Evolutionary conservation across 192 early-diverging fungal species (phyloP), one percentile per base, ranked within the genome.

Genomic region (Physocladia obscura): DNA sequence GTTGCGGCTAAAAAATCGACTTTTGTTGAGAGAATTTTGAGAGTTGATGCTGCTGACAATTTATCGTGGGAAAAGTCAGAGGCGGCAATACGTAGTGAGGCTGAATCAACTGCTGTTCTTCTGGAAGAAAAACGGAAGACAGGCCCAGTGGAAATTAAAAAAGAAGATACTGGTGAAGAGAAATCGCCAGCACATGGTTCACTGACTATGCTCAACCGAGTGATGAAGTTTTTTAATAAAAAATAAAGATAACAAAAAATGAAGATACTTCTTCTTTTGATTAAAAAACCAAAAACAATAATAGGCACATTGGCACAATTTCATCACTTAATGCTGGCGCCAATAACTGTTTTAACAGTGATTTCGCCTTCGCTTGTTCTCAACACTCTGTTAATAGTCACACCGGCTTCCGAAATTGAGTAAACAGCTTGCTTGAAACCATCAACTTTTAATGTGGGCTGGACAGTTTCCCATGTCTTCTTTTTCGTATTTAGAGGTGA

Each of bases 381-480:
- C 56, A 74, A 40, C n/a, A 69, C 58, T 27, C 22, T 27, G 56
- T 60, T 55, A 24, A 49, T 24, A 5, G 57, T 51, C 13, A 72
- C 61, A 38, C 61, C 70, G 15, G 47, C 58, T 26, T 61, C 73
- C 3, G 35, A 35, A 2, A 69, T 57, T 13, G 59, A 44, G 59
- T 62, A 79, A n/a, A 50, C 61, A 22, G 75, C 70, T 2, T 56
- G 48, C 51, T 56, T 72, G 26, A 37, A 36, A 19, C 36, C 73
- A 55, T 72, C 70, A 11, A 77, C 75, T 29, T 50, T 77, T 65
- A 91, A 86, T 34, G 86, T 84, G 29, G 95, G 93, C 84, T 97
- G 95, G 50, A 99, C 91, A 29, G 93, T 92, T 75, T 99, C 97
- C 85, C 88, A 99, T 63, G 95, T 64, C 83, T 98, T 98, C 81